Evolutionary conservation across 441 rosid genomes (phyloP), one percentile per base, ranked within the genome.

Genomic region (Breynia disticha): DNA sequence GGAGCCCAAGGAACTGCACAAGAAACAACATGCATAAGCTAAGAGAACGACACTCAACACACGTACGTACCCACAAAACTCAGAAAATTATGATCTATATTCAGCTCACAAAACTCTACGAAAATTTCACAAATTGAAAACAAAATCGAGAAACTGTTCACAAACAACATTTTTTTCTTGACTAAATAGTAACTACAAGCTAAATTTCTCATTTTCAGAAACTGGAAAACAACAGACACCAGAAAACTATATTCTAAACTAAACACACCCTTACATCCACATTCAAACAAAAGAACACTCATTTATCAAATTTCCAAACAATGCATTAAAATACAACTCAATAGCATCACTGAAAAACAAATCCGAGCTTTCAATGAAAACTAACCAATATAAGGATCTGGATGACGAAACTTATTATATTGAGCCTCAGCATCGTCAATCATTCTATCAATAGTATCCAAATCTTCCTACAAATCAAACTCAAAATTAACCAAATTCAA

Each of bases 1-100:
- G 97, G 98, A 78, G 98, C 97, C 97, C 98, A 91, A 51, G 97
- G 97, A 77, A 93, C 97, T 88, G 83, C 59, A 68, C 19, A 59
- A n/a, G 46, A 68, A 64, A 68, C 24, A 65, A 65, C 10, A 46
- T 19, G 46, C 47, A 3, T 11, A 41, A 41, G 15, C n/a, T 7
- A 28, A 2, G 44, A 41, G 13, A 41, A 41, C 44, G 10, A 2
- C 15, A 41, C 3, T n/a, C n/a, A n/a, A n/a, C n/a, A n/a, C 10
- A 15, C 7, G 44, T 15, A 41, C n/a, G n/a, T n/a, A 3, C 44
- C n/a, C 44, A 41, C 44, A 9, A 41, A 41, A 41, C 3, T 15
- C 13, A 15, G 44, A 41, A 41, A 4, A 28, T 28, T 28, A 28
- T n/a, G n/a, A n/a, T n/a, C n/a, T n/a, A n/a, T n/a, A n/a, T n/a